Base-by-base conservation (phyloP, 495 filamentous ascomycete genomes). In the Rhizodiscina lignyota region DNA sequence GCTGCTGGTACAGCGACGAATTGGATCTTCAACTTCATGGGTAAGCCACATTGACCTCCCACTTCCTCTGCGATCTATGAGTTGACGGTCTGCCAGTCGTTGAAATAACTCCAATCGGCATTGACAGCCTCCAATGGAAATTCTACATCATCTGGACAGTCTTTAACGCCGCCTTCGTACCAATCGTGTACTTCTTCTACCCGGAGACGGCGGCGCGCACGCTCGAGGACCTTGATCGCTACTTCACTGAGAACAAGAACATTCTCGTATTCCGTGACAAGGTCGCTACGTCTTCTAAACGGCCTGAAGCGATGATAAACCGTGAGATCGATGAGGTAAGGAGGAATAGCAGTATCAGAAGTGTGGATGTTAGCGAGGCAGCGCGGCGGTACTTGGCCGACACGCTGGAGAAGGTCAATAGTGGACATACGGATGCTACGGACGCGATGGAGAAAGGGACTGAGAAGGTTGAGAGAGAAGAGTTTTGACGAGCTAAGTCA, bases 61-160 rank as follows among this genome's bases (percentile, higher is more conserved):
- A 20, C 20, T 1, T 13, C 19, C 34, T 35, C 2, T n/a, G 1
- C 18, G 16, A 13, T 4, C 16, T 21, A 16, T 30, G 20, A n/a
- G 11, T 26, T 18, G 8, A 35, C 15, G 21, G 15, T 33, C 38
- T 30, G 39, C 18, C n/a, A n/a, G 49, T 78, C 22, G 71, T 78
- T 1, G 66, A 76, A 52, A 68, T 76, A 22, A 79, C 74, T 0
- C 72, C 70, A 2, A 62, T 64, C 5, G 64, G 70, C 12, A 68
- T 74, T 47, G 55, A 64, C n/a, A 64, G 58, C 35, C 59, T 77
- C 10, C 52, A 57, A 0, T 79, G 73, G 75, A 53, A 58, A 26
- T 74, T 73, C 36, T 81, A 73, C 47, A 64, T 79, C 39, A 72
- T 77, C 39, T 79, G 69, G 52, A 67, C 68, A 24, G 60, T 70